phyloP scores from a whole-genome alignment of 2,329 filamentous ascomycete species.

The Sclerotinia subarctica region DNA sequence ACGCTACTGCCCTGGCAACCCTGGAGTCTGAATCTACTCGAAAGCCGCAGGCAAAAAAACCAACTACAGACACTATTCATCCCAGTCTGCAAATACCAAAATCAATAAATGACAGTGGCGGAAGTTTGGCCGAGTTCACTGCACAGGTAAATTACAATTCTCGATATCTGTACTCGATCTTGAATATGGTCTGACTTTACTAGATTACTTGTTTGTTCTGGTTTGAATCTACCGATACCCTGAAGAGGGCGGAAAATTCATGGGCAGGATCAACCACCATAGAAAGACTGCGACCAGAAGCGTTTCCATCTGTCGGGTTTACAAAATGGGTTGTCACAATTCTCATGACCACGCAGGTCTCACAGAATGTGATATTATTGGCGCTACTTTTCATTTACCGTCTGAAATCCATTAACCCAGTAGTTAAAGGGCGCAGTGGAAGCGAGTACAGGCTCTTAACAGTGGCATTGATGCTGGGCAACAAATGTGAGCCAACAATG shows the following conservation, averaged over 20 bases:
- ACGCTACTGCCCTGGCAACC: background rate
- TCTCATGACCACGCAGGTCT: conserved; percentile 90
- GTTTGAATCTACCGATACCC: conserved; percentile 84
- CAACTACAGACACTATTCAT: conserved; percentile 31
- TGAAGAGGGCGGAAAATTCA: conserved; percentile 66
- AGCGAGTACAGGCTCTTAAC: conserved; percentile 93
- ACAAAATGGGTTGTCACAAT: conserved; percentile 92
- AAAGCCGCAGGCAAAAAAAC: conserved; percentile 28
- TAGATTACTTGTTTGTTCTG: conserved; percentile 96
- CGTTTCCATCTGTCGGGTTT: conserved; percentile 75
- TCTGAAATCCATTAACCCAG: conserved; percentile 84
- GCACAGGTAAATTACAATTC: conserved; percentile 61
- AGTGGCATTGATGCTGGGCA: conserved; percentile 94
- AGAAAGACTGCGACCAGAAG: conserved; percentile 63
- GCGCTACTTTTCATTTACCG: conserved; percentile 91
- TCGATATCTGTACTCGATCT: background rate
- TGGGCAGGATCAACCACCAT: conserved; percentile 41
- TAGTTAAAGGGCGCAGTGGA: conserved; percentile 83
- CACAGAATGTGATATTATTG: conserved; percentile 88
- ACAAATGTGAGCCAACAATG: conserved; percentile 69
- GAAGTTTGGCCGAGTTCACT: conserved; percentile 77
- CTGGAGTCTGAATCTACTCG: conserved; percentile 14
- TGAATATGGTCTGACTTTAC: conserved; percentile 25
- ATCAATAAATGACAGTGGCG: conserved; percentile 71
- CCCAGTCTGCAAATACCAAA: conserved; percentile 63